Base-by-base conservation (phyloP, 371 early-diverging fungal genomes). In the Mortierella sp. region DNA sequence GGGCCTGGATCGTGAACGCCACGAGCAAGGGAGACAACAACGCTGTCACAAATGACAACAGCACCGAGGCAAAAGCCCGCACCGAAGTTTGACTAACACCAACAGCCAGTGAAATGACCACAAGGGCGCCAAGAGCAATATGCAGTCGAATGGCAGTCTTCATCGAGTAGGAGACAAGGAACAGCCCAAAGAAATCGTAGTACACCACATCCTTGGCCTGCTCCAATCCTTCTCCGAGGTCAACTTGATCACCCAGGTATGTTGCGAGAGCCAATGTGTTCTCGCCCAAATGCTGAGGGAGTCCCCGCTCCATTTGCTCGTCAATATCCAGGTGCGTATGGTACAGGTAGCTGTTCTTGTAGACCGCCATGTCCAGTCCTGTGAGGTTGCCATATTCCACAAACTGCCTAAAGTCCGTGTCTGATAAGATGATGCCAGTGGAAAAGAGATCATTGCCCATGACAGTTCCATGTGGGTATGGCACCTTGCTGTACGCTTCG, bases 391-490 rank as follows among this genome's bases (percentile, higher is more conserved):
- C 91, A 55, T 91, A 85, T 28, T 87, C 83, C 26, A 90, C 88
- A 81, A 91, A 93, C 58, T 90, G 90, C 57, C 91, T 78, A 67
- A 86, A 93, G 64, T 93, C 93, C 7, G 93, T 93, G 64, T 93
- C 93, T 10, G 86, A 86, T 14, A 90, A 59, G 30, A 93, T 83
- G 26, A 93, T 60, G 1, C 93, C 93, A 0, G 91, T 90, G 4
- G 86, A 81, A 69, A 91, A 93, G 7, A 93, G 82, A 61, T 93
- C 93, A 64, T 90, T 91, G 19, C 88, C 88, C 46, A 89, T 74
- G 7, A 89, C 90, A 6, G 86, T 86, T 10, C 90, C 93, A 56
- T 91, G 92, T 8, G 91, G 91, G 49, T 87, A 84, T 34, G 90
- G 90, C 0, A 83, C 91, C 21, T 81, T 82, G 19, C 83, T 67